Evolutionary conservation across 2,329 filamentous ascomycete species (phyloP), one percentile per base, ranked within the genome.

Genomic region (Neocatenulostroma microsporum): DNA sequence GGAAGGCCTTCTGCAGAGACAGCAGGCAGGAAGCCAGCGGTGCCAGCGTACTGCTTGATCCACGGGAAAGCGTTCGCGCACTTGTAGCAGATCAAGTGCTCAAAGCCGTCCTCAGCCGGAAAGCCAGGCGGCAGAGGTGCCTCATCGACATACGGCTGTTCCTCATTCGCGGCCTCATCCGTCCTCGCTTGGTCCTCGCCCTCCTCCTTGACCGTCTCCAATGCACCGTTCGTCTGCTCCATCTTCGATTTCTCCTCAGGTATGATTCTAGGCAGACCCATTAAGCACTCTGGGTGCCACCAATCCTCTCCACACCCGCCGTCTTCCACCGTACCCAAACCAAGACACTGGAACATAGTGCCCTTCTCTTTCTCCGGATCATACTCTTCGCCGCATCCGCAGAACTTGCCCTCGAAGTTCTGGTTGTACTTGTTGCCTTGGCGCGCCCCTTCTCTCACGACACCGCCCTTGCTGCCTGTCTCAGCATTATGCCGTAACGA

Each of bases 271-370:
- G 81, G 78, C 49, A 93, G 65, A 5, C 88, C 88, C 32, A 94
- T 77, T 6, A 96, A 67, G 56, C 89, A 96, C 44, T 91, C 87
- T 0, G 89, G 86, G 64, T 96, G 89, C 73, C 86, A 96, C 89
- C 89, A 96, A 56, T 96, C 89, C 64, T 96, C 89, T 10, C 89
- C 89, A 62, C 89, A 96, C 4, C 88, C 89, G 12, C 88, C 88
- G 1, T 81, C 80, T 48, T 89, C 82, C 10, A 75, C 71, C 0
- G 78, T 82, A 1, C 86, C 87, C 1, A 96, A 67, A 0, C 89
- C 89, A 2, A 96, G 62, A 56, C 91, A 98, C 61, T 98, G 91
- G 51, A 93, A 98, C 91, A 98, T 98, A 25, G 88, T 96, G 0
- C 89, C 89, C 51, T 89, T 93, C 58, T 98, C 87, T 56, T 84